Base-by-base conservation (phyloP, 192 early-diverging fungal genomes). In the Coemansia sp. region DNA sequence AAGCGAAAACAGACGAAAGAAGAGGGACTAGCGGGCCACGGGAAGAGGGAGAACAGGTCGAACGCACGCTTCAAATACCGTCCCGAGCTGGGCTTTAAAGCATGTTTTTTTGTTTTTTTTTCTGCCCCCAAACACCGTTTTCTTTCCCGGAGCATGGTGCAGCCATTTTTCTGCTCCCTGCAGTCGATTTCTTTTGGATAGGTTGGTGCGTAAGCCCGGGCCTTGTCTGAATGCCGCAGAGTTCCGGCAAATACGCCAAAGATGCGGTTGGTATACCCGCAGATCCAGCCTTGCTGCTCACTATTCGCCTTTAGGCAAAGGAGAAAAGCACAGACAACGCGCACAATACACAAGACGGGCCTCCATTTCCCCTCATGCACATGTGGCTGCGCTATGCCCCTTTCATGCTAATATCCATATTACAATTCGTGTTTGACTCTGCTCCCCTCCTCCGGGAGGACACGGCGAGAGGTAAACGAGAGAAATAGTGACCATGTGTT, bases 1-100 rank as follows among this genome's bases (percentile, higher is more conserved):
- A 56, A 19, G n/a, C 32, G 55, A 56, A 56, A 56, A 56, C 55
- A 56, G 53, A 55, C n/a, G 43, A 45, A 53, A 55, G 29, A 55
- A 22, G 53, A 38, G 55, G 55, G 55, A 56, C 53, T 32, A 32
- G 55, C 35, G 37, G 55, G 55, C 27, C 27, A 22, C 27, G 55
- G 25, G 35, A 56, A 17, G 29, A 56, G 22, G 55, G 35, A 37
- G 32, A 22, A 53, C 37, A 21, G 29, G 29, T 1, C 29, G 29
- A 32, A 32, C 29, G 43, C n/a, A 12, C 43, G 14, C 43, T 45
- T 45, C 43, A 45, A 45, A 45, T 45, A 45, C 43, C 43, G n/a
- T 32, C 29, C 21, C 5, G 27, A 9, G 47, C 47, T 49, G 47
- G 6, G 47, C 47, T 49, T n/a, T 8, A 49, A 49, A 43, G 15